These are phyloP conservation scores for Tulasnella sp. DNA, from an alignment of 768 basidiomycete genomes.

Conservation along the genomic window DNA sequence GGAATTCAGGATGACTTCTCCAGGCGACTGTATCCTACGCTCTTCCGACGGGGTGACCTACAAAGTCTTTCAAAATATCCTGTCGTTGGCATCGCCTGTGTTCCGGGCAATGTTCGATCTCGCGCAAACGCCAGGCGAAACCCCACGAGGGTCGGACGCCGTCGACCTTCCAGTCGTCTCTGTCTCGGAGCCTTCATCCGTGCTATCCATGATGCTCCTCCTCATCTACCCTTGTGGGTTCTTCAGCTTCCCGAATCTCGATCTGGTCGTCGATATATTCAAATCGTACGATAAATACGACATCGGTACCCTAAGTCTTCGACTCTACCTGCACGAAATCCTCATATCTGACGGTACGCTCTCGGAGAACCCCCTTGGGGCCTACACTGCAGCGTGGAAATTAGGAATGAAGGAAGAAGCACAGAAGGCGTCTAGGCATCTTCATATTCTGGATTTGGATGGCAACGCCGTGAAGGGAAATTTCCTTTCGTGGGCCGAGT, in stretches of 20 bases:
- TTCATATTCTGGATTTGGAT: not conserved
- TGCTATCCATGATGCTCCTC: no score
- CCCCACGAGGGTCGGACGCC: not conserved
- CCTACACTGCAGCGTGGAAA: not conserved
- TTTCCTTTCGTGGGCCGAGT: no score
- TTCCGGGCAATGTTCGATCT: slow-evolving; percentile 16
- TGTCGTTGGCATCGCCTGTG: slow-evolving; percentile 10
- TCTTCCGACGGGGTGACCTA: slow-evolving; percentile 11
- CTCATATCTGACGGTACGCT: not conserved
- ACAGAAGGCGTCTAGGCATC: not conserved
- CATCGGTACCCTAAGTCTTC: no score
- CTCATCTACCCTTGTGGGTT: no score
- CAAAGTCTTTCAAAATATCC: slow-evolving; percentile 4
- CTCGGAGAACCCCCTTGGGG: not conserved
- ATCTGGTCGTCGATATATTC: not conserved
- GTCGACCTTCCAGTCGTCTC: no score
- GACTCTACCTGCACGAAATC: not conserved
- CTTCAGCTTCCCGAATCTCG: no score
- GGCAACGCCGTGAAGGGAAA: not conserved
- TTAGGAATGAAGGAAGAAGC: not conserved
- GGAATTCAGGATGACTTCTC: not conserved
- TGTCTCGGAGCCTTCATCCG: no score
- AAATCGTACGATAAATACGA: slow-evolving; percentile 1
- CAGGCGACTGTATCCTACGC: not conserved
- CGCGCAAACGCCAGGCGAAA: not conserved